A percentile compares a stretch with the other conserved stretches of the same genome.
phyloP scores from a whole-genome alignment of 331 rosid species.

The Stylosanthes scabra region DNA sequence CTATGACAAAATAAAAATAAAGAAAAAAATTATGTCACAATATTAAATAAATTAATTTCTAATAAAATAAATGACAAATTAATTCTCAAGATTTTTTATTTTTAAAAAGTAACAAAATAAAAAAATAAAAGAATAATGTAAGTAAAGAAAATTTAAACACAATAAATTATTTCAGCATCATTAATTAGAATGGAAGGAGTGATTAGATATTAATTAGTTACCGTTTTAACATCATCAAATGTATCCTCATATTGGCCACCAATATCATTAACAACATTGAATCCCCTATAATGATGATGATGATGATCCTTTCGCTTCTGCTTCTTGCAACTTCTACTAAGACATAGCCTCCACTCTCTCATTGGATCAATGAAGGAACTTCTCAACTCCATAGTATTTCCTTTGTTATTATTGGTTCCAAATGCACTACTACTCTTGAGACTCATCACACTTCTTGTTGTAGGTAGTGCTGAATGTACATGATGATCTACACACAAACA shows the following conservation, averaged over 20 bases:
- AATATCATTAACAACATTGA: conserved; percentile 63
- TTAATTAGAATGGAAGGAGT: no score
- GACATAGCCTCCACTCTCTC: conserved; percentile 63
- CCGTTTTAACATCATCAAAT: conserved; percentile 87
- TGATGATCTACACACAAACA: conserved; percentile 84
- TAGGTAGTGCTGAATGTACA: conserved; percentile 37
- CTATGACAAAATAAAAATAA: no score
- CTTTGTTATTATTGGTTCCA: conserved; percentile 47
- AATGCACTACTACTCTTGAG: conserved; percentile 62
- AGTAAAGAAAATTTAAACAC: no score
- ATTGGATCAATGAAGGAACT: conserved; percentile 74
- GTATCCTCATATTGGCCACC: conserved; percentile 93
- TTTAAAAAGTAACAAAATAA: no score
- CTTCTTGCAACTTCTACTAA: conserved; percentile 60
- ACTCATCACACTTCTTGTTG: conserved; percentile 57
- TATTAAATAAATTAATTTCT: no score
- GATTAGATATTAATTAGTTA: conserved; percentile 34
- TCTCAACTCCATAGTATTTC: conserved; percentile 49
- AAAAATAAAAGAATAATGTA: no score
- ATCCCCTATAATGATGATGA: conserved; percentile 27
- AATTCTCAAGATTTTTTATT: no score
- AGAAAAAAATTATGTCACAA: no score
- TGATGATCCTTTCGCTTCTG: conserved; percentile 56
- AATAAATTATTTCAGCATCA: no score
- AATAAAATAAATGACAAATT: no score